These are phyloP conservation scores for Andrographis paniculata DNA, from an alignment of 305 asterid genomes.

Conservation along the genomic window DNA sequence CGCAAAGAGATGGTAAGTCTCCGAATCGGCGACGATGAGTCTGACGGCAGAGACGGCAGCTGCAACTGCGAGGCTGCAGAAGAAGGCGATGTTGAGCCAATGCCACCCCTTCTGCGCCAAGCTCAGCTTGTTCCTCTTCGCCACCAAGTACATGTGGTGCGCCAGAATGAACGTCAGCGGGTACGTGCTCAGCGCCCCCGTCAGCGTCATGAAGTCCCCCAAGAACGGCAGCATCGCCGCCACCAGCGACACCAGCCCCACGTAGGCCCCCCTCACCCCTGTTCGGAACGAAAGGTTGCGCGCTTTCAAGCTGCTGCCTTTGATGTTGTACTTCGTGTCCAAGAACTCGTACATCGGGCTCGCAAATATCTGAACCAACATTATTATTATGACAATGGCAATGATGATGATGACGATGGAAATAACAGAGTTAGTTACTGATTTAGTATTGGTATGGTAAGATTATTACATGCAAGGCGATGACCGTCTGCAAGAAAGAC, in stretches of 20 bases:
- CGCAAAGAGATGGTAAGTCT: background rate
- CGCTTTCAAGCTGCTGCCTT: conserved; percentile 53
- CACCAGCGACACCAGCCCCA: background rate
- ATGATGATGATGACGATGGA: background rate
- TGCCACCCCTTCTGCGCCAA: conserved; percentile 1
- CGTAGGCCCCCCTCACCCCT: conserved; percentile 41
- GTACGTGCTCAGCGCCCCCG: conserved; percentile 5
- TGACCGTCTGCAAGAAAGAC: conserved; percentile 70
- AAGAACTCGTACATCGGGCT: conserved; percentile 80
- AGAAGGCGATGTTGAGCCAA: background rate
- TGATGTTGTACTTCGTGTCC: conserved; percentile 54
- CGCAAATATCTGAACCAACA: conserved; percentile 82
- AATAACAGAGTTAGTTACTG: too few species aligned
- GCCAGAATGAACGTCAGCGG: conserved; percentile 5
- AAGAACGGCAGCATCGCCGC: conserved; percentile 2
- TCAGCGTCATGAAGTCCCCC: conserved; percentile 7
- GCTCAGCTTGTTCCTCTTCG: background rate
- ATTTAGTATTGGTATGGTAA: background rate
- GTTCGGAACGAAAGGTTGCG: conserved; percentile 61
- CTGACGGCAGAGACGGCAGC: background rate
- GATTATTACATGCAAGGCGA: conserved; percentile 62
- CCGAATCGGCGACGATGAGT: background rate
- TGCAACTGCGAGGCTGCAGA: background rate
- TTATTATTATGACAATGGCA: too few species aligned
- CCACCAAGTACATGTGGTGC: conserved; percentile 4